A percentile compares a stretch with the other conserved stretches of the same genome.
phyloP scores from a whole-genome alignment of 2,329 filamentous ascomycete genomes.

The Penicillium sp. region DNA sequence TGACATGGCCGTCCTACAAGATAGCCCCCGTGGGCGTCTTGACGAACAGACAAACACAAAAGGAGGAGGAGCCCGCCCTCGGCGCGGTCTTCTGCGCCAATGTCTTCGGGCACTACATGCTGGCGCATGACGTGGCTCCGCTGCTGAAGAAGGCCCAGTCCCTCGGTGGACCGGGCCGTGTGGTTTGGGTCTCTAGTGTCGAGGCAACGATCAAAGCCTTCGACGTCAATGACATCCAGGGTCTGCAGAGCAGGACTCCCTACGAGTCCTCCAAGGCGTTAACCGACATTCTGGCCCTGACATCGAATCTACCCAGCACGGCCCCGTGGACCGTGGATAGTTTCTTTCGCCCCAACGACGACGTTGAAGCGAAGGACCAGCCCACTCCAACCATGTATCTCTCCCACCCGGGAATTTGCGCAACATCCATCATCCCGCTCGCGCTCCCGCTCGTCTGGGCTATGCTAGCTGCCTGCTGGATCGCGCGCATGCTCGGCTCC shows the following conservation, averaged over 20 bases:
- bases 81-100: conserved; percentile 89
- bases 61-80: conserved; percentile 58
- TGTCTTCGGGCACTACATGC: conserved; percentile 91
- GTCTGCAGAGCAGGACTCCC: conserved; percentile 60
- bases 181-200: conserved; percentile 86
- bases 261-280: conserved; percentile 90
- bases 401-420: conserved; percentile 83
- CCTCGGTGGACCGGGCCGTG: conserved; percentile 56
- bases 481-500: conserved; percentile 77
- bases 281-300: conserved; percentile 80
- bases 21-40: conserved; percentile 58
- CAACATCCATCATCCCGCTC: conserved; percentile 77
- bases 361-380: conserved; percentile 10
- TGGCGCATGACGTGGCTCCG: conserved; percentile 77
- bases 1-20: conserved; percentile 80
- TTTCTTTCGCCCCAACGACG: conserved; percentile 49
- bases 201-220: conserved; percentile 66
- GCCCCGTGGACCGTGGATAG: conserved; percentile 53
- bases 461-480: conserved; percentile 68
- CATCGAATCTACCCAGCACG: conserved; percentile 66
- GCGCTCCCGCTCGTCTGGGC: conserved; percentile 67
- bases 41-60: conserved; percentile 52
- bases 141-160: conserved; percentile 60
- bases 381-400: conserved; percentile 65
- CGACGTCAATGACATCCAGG: conserved; percentile 73